A percentile compares a stretch with the other conserved stretches of the same genome.
These are phyloP conservation scores for Aspergillus vadensis DNA, from an alignment of 2,329 filamentous ascomycete genomes.

Conservation along the genomic window DNA sequence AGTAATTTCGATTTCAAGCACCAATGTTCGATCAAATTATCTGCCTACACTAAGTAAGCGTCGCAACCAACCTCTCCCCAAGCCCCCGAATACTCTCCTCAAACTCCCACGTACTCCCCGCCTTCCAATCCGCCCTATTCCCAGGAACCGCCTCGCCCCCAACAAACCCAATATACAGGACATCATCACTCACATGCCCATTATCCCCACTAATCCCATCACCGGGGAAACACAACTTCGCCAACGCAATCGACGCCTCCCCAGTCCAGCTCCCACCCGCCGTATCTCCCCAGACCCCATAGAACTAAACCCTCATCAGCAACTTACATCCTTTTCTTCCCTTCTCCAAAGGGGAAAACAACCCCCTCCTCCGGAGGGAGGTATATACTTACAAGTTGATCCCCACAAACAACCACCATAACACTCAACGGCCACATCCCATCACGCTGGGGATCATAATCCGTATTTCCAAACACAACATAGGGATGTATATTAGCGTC, in stretches of 20 bases:
- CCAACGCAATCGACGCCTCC: slow-evolving; percentile 61
- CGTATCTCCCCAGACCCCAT: slow-evolving; percentile 64
- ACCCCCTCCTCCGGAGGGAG: too few relatives aligned
- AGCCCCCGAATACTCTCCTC: slow-evolving; percentile 55
- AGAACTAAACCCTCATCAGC: slow-evolving; percentile 42
- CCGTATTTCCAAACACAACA: slow-evolving; percentile 57
- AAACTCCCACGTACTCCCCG: slow-evolving; percentile 30
- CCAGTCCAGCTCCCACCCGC: slow-evolving; percentile 61
- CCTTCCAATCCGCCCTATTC: slow-evolving; percentile 57
- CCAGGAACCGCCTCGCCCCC: slow-evolving; percentile 61
- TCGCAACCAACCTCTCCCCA: slow-evolving; percentile 56
- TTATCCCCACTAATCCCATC: slow-evolving; percentile 55
- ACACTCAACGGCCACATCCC: slow-evolving; percentile 56
- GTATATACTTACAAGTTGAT: slow-evolving; percentile 44
- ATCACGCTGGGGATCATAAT: slow-evolving; percentile 46
- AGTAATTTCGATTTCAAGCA: too few relatives aligned
- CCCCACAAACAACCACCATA: slow-evolving; percentile 58
- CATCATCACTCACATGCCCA: slow-evolving; percentile 60
- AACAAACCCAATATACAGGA: slow-evolving; percentile 64
- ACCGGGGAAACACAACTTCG: slow-evolving; percentile 55
- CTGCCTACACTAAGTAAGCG: not conserved
- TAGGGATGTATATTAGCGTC: slow-evolving; percentile 57
- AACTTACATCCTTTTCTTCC: not conserved
- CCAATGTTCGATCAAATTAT: too few relatives aligned
- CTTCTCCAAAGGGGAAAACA: too few relatives aligned